Evolutionary conservation across 176 grass and related monocot species (phyloP).

Genomic region (Rhynchospora pubera): DNA sequence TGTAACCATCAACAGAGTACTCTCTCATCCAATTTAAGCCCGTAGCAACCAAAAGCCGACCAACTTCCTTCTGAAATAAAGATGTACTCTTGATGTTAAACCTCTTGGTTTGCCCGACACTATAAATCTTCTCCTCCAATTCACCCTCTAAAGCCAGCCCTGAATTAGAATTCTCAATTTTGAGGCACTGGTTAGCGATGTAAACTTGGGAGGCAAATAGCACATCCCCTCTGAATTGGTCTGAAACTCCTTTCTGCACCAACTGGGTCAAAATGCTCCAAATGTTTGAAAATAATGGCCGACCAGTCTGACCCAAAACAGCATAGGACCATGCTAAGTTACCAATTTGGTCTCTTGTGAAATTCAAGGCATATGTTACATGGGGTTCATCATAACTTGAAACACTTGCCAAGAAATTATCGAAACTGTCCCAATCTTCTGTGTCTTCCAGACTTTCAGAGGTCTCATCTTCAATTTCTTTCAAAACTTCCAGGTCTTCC

Average conservation of each 20-base stretch:
- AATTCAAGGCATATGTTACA: constrained; percentile 32
- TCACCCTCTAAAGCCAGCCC: constrained; percentile 48
- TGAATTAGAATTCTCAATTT: constrained; percentile 56
- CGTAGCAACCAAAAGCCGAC: constrained; percentile 55
- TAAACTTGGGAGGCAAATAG: constrained; percentile 95
- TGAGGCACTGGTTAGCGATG: constrained; percentile 84
- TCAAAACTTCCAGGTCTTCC: neutral
- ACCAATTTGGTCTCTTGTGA: constrained; percentile 70
- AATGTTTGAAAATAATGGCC: constrained; percentile 56
- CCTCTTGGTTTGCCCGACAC: constrained; percentile 60
- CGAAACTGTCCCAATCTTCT: constrained; percentile 1
- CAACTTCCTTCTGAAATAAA: constrained; percentile 89
- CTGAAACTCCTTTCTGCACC: constrained; percentile 47
- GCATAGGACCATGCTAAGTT: constrained; percentile 92
- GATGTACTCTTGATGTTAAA: constrained; percentile 86
- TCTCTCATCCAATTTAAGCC: constrained; percentile 80
- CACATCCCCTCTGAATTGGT: constrained; percentile 81
- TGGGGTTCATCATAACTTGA: neutral
- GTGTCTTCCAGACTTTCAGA: neutral
- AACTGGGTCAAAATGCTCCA: constrained; percentile 59
- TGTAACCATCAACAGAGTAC: constrained; percentile 70
- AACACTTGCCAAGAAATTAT: constrained; percentile 6
- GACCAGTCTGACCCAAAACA: constrained; percentile 70
- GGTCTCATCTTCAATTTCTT: neutral
- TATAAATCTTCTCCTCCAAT: constrained; percentile 73